A percentile compares a stretch with the other conserved stretches of the same genome.
These are phyloP conservation scores for Saturnispora zaruensis DNA, from an alignment of 805 yeast species.

Conservation along the genomic window DNA sequence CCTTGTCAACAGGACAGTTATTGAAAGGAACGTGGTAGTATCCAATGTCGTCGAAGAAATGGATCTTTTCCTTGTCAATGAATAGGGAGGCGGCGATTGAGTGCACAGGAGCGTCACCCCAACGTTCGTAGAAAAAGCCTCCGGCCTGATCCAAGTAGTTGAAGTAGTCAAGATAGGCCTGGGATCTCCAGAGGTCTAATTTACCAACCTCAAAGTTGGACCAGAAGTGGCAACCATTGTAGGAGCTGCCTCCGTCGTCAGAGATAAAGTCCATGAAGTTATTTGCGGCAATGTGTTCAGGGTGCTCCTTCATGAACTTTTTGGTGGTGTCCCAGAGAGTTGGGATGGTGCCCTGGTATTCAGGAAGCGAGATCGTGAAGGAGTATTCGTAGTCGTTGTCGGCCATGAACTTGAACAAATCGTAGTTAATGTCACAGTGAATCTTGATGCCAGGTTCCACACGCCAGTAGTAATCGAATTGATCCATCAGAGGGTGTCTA, in stretches of 20 bases:
- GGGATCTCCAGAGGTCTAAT: conserved; percentile 64
- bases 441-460: conserved; percentile 82
- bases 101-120: conserved; percentile 95
- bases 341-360: conserved; percentile 61
- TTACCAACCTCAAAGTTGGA: conserved; percentile 81
- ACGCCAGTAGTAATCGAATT: conserved; percentile 92
- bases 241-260: conserved; percentile 58
- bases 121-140: conserved; percentile 88
- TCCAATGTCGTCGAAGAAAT: conserved; percentile 79
- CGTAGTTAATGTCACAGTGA: conserved; percentile 76
- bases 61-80: conserved; percentile 59
- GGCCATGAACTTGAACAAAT: conserved; percentile 72
- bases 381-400: conserved; percentile 69
- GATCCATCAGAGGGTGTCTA: conserved; percentile 62
- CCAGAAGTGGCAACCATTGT: conserved; percentile 86
- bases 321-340: conserved; percentile 70
- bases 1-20: conserved; percentile 67
- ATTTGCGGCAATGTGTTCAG: conserved; percentile 48
- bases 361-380: conserved; percentile 72
- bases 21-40: conserved; percentile 77
- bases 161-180: conserved; percentile 63
- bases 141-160: conserved; percentile 70
- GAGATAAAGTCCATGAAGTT: conserved; percentile 65
- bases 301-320: conserved; percentile 50
- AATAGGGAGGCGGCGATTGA: conserved; percentile 80